Conservation (phyloP, 192 early-diverging fungal species). For the Coemansia sp. region DNA sequence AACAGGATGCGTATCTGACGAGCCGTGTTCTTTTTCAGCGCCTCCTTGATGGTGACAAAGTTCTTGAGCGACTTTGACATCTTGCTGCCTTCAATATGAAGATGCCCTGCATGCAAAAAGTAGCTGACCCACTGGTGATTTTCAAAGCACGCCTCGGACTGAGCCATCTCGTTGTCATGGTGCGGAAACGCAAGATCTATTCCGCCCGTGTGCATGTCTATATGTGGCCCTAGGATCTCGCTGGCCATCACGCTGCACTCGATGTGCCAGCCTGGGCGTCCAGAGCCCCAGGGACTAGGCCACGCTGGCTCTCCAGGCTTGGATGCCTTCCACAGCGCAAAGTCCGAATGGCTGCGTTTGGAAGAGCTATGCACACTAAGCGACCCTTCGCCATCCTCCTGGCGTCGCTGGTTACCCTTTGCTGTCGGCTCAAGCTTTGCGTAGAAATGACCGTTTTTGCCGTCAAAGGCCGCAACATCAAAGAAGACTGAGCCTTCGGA, state of each 20-base stretch:
- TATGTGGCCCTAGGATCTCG: conserved; percentile 78
- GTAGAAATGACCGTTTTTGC: conserved; percentile 81
- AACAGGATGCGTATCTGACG: conserved; percentile 90
- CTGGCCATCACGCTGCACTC: conserved; percentile 99
- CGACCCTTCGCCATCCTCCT: conserved; percentile 87
- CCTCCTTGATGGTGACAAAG: conserved; percentile 92
- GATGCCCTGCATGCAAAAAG: conserved; percentile 95
- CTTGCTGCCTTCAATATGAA: conserved; percentile 93
- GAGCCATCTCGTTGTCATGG: conserved; percentile 98
- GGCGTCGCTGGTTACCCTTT: conserved; percentile 73
- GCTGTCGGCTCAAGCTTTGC: conserved; percentile 93
- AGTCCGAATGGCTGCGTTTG: conserved; percentile 78
- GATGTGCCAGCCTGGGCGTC: conserved; percentile 99
- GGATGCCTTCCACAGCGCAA: conserved; percentile 94
- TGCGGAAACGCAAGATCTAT: conserved; percentile 97
- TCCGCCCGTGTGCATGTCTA: conserved; percentile 97
- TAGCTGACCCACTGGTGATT: conserved; percentile 98
- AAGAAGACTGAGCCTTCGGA: conserved; percentile 85
- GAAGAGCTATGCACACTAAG: conserved; percentile 66
- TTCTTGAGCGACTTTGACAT: conserved; percentile 99
- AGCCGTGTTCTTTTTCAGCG: conserved; percentile 75
- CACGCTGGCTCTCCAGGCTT: conserved; percentile 94
- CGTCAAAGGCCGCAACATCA: conserved; percentile 83
- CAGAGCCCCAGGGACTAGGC: conserved; percentile 89
- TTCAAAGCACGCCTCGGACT: conserved; percentile 89